phyloP scores from a whole-genome alignment of 2,329 filamentous ascomycete genomes.

The Chaetomiaceae sp. region DNA sequence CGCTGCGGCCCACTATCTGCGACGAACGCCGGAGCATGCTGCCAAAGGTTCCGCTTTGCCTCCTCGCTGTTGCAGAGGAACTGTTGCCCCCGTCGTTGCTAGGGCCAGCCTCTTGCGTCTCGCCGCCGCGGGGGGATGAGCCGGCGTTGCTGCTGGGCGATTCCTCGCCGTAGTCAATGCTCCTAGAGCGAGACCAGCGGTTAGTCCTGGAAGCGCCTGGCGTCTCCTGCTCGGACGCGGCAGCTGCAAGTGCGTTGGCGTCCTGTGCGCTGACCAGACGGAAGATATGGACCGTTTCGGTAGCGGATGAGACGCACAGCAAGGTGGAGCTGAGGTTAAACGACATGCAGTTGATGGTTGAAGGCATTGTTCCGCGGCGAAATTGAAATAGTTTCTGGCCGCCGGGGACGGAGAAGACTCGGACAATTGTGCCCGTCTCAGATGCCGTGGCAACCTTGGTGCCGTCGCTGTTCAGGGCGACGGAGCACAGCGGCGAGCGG shows the following conservation, averaged over 20 bases:
- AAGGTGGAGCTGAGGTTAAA: constrained; percentile 94
- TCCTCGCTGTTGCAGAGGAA: constrained; percentile 36
- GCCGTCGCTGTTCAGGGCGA: constrained; percentile 88
- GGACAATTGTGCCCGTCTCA: constrained; percentile 95
- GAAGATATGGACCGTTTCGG: constrained; percentile 96
- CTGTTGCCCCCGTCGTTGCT: constrained; percentile 23
- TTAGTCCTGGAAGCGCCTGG: constrained; percentile 42
- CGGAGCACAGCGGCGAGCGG: constrained; percentile 82
- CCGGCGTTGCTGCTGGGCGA: constrained; percentile 44
- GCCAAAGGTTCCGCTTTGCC: constrained; percentile 73
- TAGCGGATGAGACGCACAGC: constrained; percentile 91
- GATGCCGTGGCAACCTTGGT: constrained; percentile 90
- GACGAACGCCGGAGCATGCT: constrained; percentile 92
- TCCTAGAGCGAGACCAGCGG: constrained; percentile 51
- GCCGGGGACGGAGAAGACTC: constrained; percentile 87
- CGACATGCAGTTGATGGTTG: constrained; percentile 96
- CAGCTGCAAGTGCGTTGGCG: constrained; percentile 17
- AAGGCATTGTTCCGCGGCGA: constrained; percentile 88
- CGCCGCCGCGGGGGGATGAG: constrained; percentile 42
- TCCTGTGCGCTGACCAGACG: constrained; percentile 58
- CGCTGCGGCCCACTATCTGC: constrained; percentile 83
- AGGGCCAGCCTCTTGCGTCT: constrained; percentile 30
- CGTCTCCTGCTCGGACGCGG: background rate
- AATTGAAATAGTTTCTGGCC: constrained; percentile 96
- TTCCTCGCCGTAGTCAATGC: constrained; percentile 52